These are phyloP conservation scores for Diplosphaera chodatii DNA, from an alignment of 139 green algal genomes.

Conservation along the genomic window DNA sequence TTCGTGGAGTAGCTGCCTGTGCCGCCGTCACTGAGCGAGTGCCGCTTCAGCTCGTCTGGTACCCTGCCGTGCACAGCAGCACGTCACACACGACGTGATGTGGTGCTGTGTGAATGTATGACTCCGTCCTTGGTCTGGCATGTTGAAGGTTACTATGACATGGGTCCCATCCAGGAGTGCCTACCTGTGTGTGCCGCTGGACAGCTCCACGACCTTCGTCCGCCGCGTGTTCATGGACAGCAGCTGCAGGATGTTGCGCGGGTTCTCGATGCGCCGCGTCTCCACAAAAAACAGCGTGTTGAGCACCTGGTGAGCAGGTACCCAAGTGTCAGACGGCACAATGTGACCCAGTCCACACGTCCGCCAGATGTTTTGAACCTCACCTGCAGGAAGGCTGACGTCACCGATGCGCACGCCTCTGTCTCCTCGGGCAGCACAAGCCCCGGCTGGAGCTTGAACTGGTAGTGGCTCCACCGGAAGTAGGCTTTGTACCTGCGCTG, in stretches of 20 bases:
- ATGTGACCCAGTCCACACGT: no score
- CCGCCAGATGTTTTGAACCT: no score
- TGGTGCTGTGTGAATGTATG: no score
- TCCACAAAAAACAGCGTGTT: slow-evolving; percentile 70
- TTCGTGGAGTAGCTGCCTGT: slow-evolving; percentile 88
- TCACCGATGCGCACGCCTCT: slow-evolving; percentile 87
- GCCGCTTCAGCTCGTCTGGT: slow-evolving; percentile 82
- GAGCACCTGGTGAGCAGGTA: slow-evolving; percentile 63
- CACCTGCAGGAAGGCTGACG: slow-evolving; percentile 85
- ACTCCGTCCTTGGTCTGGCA: no score
- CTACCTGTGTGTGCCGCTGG: slow-evolving; percentile 80
- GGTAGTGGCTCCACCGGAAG: slow-evolving; percentile 86
- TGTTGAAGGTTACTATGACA: no score
- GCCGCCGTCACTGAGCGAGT: slow-evolving; percentile 74
- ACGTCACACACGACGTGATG: no score
- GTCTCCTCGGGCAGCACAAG: slow-evolving; percentile 64
- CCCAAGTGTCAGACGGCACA: no score
- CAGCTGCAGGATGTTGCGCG: slow-evolving; percentile 77
- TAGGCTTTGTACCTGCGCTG: slow-evolving; percentile 77
- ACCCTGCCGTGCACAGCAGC: no score
- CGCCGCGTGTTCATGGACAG: slow-evolving; percentile 85
- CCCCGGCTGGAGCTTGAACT: slow-evolving; percentile 33
- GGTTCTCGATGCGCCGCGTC: slow-evolving; percentile 17
- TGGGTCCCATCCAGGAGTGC: no score
- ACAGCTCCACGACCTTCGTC: slow-evolving; percentile 91